Base-by-base conservation (phyloP, 495 filamentous ascomycete species). In the Aspergillus heteromorphus region DNA sequence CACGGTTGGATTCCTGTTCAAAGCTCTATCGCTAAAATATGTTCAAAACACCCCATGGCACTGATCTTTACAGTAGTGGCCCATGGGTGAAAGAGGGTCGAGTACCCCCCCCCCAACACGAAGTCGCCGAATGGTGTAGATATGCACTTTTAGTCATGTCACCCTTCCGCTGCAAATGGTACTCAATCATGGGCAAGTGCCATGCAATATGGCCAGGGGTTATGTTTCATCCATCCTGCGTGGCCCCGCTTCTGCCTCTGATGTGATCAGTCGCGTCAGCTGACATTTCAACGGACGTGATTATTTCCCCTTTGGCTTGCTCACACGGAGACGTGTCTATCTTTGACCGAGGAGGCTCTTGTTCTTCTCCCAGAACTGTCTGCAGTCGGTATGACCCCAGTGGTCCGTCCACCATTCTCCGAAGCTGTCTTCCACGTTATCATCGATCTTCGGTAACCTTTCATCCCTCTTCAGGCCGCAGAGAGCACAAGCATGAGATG, bases 371-470 rank as follows among this genome's bases (percentile, higher is more conserved):
- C 93, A 98, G 61, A 96, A 97, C 51, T 80, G 81, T 63, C 80
- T 79, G 69, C 93, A 98, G 50, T 81, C 81, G 14, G 83, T 71
- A 73, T 96, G 87, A 40, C 87, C 85, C 90, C 90, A 95, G 68
- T 92, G 85, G 31, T 95, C 88, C 13, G 87, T 78, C 93, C 93
- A 98, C 90, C 90, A 97, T 70, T 97, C 91, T 36, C 89, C 89
- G 74, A 95, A 92, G 67, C 85, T 90, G 72, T 96, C 93, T 57
- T 89, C 82, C 17, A 95, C 86, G 51, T 83, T 75, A 23, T 85
- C 74, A 67, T 96, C 92, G 25, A 95, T 75, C 58, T 80, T 84
- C 2, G 74, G 65, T 17, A 97, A 73, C 31, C 92, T 77, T 73
- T 98, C 93, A 41, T 95, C 88, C 59, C 92, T 74, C 70, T 85